A percentile compares a stretch with the other conserved stretches of the same genome.
Evolutionary conservation across 2,329 filamentous ascomycete genomes (phyloP).

Genomic region (Sclerotinia borealis): DNA sequence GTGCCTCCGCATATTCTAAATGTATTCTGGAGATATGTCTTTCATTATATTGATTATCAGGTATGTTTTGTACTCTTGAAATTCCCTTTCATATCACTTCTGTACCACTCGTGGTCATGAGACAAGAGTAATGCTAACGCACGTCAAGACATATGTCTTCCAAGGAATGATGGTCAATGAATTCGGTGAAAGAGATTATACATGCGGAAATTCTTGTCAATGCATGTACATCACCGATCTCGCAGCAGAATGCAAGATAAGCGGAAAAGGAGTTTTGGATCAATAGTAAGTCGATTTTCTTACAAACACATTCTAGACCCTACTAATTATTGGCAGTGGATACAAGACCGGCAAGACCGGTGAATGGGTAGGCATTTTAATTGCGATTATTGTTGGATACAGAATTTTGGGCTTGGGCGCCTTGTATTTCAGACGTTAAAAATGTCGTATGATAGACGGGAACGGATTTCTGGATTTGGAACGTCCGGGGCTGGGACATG

Average conservation of each 20-base stretch:
- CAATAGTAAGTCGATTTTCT: constrained; percentile 40
- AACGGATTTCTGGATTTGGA: background rate
- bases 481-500: background rate
- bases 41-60: constrained; percentile 86
- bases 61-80: constrained; percentile 22
- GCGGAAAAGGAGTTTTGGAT: constrained; percentile 62
- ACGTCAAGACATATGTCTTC: constrained; percentile 62
- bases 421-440: constrained; percentile 35
- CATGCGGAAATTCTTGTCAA: constrained; percentile 42
- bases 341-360: constrained; percentile 59
- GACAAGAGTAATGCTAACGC: background rate
- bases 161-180: constrained; percentile 93
- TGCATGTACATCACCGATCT: constrained; percentile 68
- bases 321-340: constrained; percentile 34
- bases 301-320: background rate
- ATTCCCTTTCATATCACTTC: background rate
- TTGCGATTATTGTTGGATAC: constrained; percentile 71
- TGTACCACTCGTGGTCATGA: background rate
- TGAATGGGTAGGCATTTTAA: constrained; percentile 69
- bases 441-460: background rate
- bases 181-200: constrained; percentile 60
- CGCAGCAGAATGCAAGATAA: constrained; percentile 59
- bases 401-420: constrained; percentile 61
- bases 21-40: constrained; percentile 79
- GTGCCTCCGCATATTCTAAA: constrained; percentile 68